These are phyloP conservation scores for Xylaria palmicola DNA, from an alignment of 495 filamentous ascomycete species.

Conservation along the genomic window DNA sequence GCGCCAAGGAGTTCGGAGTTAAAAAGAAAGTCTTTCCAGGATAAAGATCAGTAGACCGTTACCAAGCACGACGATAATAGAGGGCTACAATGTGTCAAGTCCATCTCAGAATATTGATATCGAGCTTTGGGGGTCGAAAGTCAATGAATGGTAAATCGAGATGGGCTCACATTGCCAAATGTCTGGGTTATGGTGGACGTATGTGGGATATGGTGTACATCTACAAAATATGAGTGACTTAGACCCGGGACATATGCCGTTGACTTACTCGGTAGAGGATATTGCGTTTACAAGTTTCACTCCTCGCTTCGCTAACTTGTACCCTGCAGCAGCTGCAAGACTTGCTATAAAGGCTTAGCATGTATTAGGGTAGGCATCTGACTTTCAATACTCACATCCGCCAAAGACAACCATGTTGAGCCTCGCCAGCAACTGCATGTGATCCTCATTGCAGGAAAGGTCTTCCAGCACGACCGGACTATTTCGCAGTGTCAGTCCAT, in stretches of 20 bases:
- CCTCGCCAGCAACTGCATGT: neutral
- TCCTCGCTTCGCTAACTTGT: conserved; percentile 26
- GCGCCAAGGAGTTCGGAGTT: conserved; percentile 37
- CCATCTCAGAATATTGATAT: no score
- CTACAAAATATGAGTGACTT: no score
- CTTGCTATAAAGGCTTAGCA: neutral
- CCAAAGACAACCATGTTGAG: neutral
- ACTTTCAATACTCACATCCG: neutral
- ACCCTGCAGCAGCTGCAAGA: conserved; percentile 7
- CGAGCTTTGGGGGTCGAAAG: no score
- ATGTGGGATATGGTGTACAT: no score
- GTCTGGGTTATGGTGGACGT: no score
- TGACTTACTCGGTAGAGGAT: conserved; percentile 31
- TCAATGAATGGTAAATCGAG: no score
- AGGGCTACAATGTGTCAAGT: no score
- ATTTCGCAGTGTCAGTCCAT: neutral
- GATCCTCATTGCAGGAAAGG: neutral
- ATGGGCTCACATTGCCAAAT: no score
- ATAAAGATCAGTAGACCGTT: no score
- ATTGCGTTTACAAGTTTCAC: conserved; percentile 31
- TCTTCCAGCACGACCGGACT: neutral
- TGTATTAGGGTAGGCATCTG: neutral
- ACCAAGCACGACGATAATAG: no score
- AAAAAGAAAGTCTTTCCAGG: conserved; percentile 45
- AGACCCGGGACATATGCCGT: neutral